These are phyloP conservation scores for Wilcoxina mikolae DNA, from an alignment of 495 filamentous ascomycete species.

Conservation along the genomic window DNA sequence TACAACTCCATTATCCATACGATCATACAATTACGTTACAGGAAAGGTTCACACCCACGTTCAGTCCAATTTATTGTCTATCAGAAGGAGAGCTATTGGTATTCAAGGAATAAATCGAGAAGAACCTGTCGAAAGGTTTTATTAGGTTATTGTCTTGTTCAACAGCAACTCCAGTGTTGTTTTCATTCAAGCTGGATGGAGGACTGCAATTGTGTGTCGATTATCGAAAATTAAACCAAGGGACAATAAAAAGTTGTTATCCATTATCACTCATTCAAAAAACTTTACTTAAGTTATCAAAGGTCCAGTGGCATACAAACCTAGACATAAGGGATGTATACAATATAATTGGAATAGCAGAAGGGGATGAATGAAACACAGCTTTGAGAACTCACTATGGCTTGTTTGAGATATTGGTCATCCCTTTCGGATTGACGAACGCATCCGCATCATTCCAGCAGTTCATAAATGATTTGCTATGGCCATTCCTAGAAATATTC, in stretches of 20 bases:
- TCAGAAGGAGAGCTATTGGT: conserved; percentile 3
- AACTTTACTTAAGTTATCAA: conserved; percentile 1
- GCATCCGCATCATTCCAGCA: conserved; percentile 23
- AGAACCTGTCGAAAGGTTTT: conserved; percentile 5
- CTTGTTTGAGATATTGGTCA: conserved; percentile 23
- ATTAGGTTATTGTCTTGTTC: conserved; percentile 2
- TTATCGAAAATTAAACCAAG: conserved; percentile 17
- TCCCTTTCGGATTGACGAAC: conserved; percentile 24
- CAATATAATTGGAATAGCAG: conserved; percentile 20
- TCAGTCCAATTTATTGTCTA: conserved; percentile 7
- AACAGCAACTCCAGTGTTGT: conserved; percentile 3
- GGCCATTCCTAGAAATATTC: not conserved
- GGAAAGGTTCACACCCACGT: not conserved
- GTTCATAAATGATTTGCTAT: conserved; percentile 4
- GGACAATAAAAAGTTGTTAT: conserved; percentile 16
- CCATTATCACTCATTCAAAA: conserved; percentile 7
- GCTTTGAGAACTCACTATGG: conserved; percentile 28
- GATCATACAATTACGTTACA: conserved; percentile 7
- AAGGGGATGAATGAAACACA: conserved; percentile 30
- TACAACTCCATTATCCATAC: conserved; percentile 1
- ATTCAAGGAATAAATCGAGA: not conserved
- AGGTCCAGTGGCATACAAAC: conserved; percentile 6
- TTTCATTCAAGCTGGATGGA: conserved; percentile 7
- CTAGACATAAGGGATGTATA: conserved; percentile 1
- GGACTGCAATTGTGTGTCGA: conserved; percentile 6